Conservation (phyloP, 768 basidiomycete genomes). For the Sutorius australiensis region DNA sequence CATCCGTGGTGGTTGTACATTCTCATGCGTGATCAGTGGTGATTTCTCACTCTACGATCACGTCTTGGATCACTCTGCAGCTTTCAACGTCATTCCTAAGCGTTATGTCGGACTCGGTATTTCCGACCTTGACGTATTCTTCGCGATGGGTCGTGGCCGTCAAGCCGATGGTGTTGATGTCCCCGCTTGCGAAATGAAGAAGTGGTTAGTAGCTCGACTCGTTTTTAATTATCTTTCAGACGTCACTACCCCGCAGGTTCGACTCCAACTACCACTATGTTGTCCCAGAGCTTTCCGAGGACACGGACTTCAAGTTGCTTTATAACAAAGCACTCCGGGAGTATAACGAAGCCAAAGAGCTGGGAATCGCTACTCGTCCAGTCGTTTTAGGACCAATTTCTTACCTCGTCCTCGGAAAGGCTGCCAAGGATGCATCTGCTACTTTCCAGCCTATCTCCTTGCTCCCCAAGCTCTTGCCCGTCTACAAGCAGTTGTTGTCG, state of each 20-base stretch:
- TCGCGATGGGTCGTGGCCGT: conserved; percentile 98
- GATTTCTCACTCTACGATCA: conserved; percentile 99
- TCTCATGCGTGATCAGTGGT: conserved; percentile 55
- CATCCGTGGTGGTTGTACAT: conserved; percentile 1
- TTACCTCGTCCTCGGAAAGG: conserved; percentile 92
- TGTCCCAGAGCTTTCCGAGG: conserved; percentile 91
- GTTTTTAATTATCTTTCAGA: not conserved
- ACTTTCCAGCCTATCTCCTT: conserved; percentile 90
- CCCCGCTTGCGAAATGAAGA: conserved; percentile 98
- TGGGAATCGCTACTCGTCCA: conserved; percentile 88
- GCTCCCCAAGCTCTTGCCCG: conserved; percentile 81
- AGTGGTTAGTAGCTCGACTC: conserved; percentile 64
- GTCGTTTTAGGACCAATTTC: conserved; percentile 95
- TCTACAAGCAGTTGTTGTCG: conserved; percentile 86
- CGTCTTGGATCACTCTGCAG: conserved; percentile 93
- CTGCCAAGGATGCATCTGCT: conserved; percentile 74
- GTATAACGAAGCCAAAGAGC: conserved; percentile 90
- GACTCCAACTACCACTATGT: conserved; percentile 99
- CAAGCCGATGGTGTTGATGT: conserved; percentile 94
- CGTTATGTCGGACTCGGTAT: conserved; percentile 86
- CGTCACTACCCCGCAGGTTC: conserved; percentile 54
- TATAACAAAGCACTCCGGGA: conserved; percentile 94
- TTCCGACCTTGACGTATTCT: conserved; percentile 90
- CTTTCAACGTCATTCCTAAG: conserved; percentile 95
- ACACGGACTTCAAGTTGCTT: conserved; percentile 90